Evolutionary conservation across 2,329 filamentous ascomycete species (phyloP).

Genomic region (Hymenoscyphus fructigenus): DNA sequence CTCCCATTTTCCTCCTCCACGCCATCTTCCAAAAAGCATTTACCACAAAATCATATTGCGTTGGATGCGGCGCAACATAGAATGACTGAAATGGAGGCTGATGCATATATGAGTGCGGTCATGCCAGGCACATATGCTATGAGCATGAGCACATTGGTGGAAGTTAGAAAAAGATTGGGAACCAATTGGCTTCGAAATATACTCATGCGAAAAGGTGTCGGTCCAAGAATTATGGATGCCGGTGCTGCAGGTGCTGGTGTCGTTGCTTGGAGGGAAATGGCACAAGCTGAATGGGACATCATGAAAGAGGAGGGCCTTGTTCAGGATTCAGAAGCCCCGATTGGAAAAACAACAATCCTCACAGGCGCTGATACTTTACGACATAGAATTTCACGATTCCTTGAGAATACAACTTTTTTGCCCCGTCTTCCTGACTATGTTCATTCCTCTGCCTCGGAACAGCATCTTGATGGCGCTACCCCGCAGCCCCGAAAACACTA

Average conservation of each 20-base stretch:
- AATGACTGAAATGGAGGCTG: slow-evolving; percentile 74
- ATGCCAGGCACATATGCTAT: slow-evolving; percentile 72
- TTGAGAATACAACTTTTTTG: slow-evolving; percentile 89
- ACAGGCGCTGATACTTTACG: slow-evolving; percentile 74
- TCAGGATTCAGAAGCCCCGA: slow-evolving; percentile 49
- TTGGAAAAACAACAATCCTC: slow-evolving; percentile 78
- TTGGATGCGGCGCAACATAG: slow-evolving; percentile 62
- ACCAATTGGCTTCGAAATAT: slow-evolving; percentile 67
- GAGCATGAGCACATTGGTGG: slow-evolving; percentile 65
- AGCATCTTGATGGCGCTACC: slow-evolving; percentile 58
- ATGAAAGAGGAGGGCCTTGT: slow-evolving; percentile 54
- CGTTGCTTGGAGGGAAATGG: slow-evolving; percentile 73
- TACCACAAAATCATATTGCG: slow-evolving; percentile 63
- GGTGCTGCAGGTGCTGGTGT: slow-evolving; percentile 72
- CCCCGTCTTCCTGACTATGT: slow-evolving; percentile 87
- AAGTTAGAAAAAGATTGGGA: slow-evolving; percentile 72
- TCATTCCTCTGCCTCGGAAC: slow-evolving; percentile 59
- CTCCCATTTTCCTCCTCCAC: slow-evolving; percentile 77
- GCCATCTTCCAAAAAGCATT: slow-evolving; percentile 53
- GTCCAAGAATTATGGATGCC: slow-evolving; percentile 69
- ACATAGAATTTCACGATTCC: slow-evolving; percentile 69
- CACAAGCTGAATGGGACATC: slow-evolving; percentile 78
- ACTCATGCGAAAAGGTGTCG: slow-evolving; percentile 53
- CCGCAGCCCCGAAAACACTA: slow-evolving; percentile 69
- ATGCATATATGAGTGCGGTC: slow-evolving; percentile 68